These are phyloP conservation scores for Knufia petricola DNA, from an alignment of 2,329 filamentous ascomycete species.

Conservation along the genomic window DNA sequence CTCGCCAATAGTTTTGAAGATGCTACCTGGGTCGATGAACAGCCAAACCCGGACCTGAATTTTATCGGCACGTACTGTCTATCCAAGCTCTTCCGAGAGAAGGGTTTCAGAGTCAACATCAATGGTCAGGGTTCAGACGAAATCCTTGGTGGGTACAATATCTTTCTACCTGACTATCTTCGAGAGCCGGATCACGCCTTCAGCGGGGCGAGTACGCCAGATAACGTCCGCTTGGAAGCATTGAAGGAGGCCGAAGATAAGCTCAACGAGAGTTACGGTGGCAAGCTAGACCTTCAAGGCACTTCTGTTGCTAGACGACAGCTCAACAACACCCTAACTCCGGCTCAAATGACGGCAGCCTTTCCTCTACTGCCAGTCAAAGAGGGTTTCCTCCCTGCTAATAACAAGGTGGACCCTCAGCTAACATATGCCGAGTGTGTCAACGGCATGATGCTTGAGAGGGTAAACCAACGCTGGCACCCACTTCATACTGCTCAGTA, in stretches of 20 bases:
- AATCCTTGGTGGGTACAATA: constrained; percentile 45
- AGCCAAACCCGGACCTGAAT: constrained; percentile 43
- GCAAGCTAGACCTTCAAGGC: constrained; percentile 13
- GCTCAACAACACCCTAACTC: constrained; percentile 33
- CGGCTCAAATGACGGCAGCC: constrained; percentile 29
- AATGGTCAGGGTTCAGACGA: constrained; percentile 47
- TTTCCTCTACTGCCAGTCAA: constrained; percentile 28
- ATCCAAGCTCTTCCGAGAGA: constrained; percentile 35
- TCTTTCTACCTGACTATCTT: constrained; percentile 40
- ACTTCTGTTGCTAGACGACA: constrained; percentile 27
- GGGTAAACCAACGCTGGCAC: constrained; percentile 31
- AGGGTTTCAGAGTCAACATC: constrained; percentile 46
- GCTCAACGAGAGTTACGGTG: constrained; percentile 5
- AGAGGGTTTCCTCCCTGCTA: constrained; percentile 26
- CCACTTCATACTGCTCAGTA: constrained; percentile 33
- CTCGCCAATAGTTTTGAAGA: constrained; percentile 37
- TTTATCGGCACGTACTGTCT: constrained; percentile 44
- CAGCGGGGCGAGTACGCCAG: neutral
- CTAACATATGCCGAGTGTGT: constrained; percentile 28
- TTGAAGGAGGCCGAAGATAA: constrained; percentile 20
- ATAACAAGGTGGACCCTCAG: constrained; percentile 26
- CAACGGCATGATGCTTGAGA: constrained; percentile 25
- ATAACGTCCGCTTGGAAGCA: neutral
- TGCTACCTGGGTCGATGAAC: constrained; percentile 38
- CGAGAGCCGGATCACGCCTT: constrained; percentile 38